Conservation (phyloP, 2,329 filamentous ascomycete genomes). For the Colletotrichum plurivorum region DNA sequence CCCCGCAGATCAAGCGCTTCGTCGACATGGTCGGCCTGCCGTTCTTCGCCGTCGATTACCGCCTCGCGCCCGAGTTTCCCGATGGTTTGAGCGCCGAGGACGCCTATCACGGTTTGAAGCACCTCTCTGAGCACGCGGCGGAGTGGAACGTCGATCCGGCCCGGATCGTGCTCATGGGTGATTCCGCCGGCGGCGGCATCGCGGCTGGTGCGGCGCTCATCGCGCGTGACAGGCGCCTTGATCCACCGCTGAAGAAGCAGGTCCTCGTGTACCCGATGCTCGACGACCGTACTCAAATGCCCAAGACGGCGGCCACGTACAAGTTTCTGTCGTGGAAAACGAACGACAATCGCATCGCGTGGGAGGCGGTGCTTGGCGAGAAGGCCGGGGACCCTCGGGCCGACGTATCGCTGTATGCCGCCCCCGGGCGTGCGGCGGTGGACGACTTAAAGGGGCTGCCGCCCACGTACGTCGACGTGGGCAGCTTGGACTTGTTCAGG, state of each 20-base stretch:
- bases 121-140: slow-evolving; percentile 44
- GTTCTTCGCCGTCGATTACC: slow-evolving; percentile 57
- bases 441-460: slow-evolving; percentile 49
- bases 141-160: slow-evolving; percentile 42
- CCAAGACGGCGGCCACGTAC: slow-evolving; percentile 14
- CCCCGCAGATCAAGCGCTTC: slow-evolving; percentile 44
- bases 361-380: slow-evolving; percentile 43
- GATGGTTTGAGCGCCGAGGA: slow-evolving; percentile 54
- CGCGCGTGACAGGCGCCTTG: slow-evolving; percentile 46
- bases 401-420: slow-evolving; percentile 42
- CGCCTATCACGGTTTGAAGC: slow-evolving; percentile 48
- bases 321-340: slow-evolving; percentile 42
- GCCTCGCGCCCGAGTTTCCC: slow-evolving; percentile 58
- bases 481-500: slow-evolving; percentile 55
- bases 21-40: slow-evolving; percentile 49
- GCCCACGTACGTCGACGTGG: slow-evolving; percentile 55
- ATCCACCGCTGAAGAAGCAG: slow-evolving; percentile 47
- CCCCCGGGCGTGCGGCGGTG: slow-evolving; percentile 43
- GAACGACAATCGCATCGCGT: slow-evolving; percentile 42
- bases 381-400: slow-evolving; percentile 39
- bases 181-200: slow-evolving; percentile 43
- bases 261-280: slow-evolving; percentile 52
- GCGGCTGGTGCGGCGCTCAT: slow-evolving; percentile 54
- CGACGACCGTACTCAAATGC: slow-evolving; percentile 46
- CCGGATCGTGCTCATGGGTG: slow-evolving; percentile 43